Base-by-base conservation (phyloP, 768 basidiomycete genomes). In the Cantharellus anzutake region DNA sequence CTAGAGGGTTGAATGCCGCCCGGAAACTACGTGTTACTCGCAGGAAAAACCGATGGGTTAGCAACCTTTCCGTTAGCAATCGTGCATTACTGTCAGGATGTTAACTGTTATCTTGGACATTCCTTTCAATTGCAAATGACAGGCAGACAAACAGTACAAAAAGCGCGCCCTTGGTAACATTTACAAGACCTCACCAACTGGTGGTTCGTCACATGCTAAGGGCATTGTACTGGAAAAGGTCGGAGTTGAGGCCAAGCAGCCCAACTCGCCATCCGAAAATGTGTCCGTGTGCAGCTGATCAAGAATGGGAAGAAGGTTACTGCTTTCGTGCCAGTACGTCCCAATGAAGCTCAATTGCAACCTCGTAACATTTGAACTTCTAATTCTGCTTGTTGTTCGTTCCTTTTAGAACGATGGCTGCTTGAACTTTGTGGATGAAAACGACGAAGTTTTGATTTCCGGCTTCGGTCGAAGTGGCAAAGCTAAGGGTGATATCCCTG, bases 271-370 rank as follows among this genome's bases (percentile, higher is more conserved):
- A 98, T 99, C 74, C 92, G 96, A 74, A 99, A 99, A 74, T 99
- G 96, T 78, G 96, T 99, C 66, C 91, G 96, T 77, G 96, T 99
- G 64, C 96, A 99, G 70, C 80, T 99, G 67, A 98, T 99, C 74
- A 99, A 99, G 82, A 99, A 99, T 77, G 96, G 96, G 66, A 99
- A 99, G 85, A 98, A 98, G 73, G 94, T 99, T 71, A 98, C 94
- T 64, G 96, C 96, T 69, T 99, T 99, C 84, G 96, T 98, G 44
- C 94, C 94, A 63, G 89, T 89, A 68, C 66, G 20, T 29, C 20
- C 20, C 20, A 29, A 29, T 29, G 20, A 29, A 29, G 20, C 20
- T 29, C 20, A 29, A 29, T 29, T 29, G 88, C 80, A 20, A 7
- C 7, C 52, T 55, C 38, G 11, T 7, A 0, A 55, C 38, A 11